Evolutionary conservation across 2,329 filamentous ascomycete genomes (phyloP), one percentile per base, ranked within the genome.

Genomic region (Fusarium liriodendri): DNA sequence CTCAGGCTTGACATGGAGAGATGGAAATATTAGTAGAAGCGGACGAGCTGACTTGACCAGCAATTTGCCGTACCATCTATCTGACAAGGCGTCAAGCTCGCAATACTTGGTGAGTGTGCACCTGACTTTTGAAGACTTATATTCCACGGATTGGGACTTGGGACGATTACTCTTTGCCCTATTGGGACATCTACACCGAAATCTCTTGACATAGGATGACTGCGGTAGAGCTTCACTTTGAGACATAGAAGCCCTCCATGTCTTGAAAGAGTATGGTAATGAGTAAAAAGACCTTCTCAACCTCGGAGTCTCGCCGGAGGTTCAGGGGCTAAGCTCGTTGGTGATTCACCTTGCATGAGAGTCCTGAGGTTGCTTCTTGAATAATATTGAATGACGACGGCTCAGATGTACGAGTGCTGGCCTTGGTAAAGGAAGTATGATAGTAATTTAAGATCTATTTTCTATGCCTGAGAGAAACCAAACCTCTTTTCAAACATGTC

Each of bases 401-500:
- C 4, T 32, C 29, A 32, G 16, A 29, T 9, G 25, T 29, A 9
- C 27, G 45, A 29, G 45, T 5, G 16, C 8, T n/a, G 25, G 45
- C 10, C 16, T 50, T 50, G 45, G 16, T n/a, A 27, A 6, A 27
- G 25, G 16, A 16, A n/a, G n/a, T 52, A 14, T 6, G 47, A 52
- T 6, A 32, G 6, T 5, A 32, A 20, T 14, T 1, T 20, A 32
- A 33, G 13, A 16, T 45, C 13, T 38, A 42, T 58, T 25, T 63
- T 9, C 16, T 60, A 47, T 29, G 22, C 6, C 7, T 22, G 13
- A 4, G 27, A 35, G n/a, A 71, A 37, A 0, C 73, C 62, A 14
- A 75, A 75, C 13, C 35, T 64, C 27, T 33, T 71, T 18, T 76
- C 66, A 66, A 77, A 77, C 40, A 77, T 64, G 45, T 72, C 62